A percentile compares a stretch with the other conserved stretches of the same genome.
Evolutionary conservation across 2,329 filamentous ascomycete species (phyloP).

Genomic region (Colletotrichum lentis): DNA sequence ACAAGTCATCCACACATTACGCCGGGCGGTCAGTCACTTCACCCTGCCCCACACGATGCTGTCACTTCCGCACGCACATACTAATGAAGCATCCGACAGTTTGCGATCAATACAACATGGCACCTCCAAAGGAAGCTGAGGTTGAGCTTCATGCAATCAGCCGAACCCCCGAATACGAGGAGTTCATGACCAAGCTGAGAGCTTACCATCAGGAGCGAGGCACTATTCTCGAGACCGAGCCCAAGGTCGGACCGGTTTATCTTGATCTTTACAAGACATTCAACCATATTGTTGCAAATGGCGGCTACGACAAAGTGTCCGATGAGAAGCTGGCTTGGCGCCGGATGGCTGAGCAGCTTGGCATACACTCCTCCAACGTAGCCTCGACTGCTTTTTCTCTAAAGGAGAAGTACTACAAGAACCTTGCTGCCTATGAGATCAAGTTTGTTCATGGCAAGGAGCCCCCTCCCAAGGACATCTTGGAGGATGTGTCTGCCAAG

Average conservation of each 20-base stretch:
- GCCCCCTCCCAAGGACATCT: constrained; percentile 85
- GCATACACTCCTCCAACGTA: constrained; percentile 76
- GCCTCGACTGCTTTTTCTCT: constrained; percentile 85
- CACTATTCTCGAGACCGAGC: constrained; percentile 79
- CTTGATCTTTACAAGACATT: constrained; percentile 83
- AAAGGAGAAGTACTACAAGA: constrained; percentile 90
- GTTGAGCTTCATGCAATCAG: constrained; percentile 59
- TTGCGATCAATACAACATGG: constrained; percentile 13
- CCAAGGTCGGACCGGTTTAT: constrained; percentile 79
- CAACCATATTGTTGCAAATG: constrained; percentile 76
- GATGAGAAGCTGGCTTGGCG: constrained; percentile 88
- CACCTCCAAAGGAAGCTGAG: constrained; percentile 42
- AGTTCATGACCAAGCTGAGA: constrained; percentile 77
- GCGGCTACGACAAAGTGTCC: constrained; percentile 86
- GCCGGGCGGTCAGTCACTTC: not conserved
- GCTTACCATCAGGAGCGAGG: constrained; percentile 82
- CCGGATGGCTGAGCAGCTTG: constrained; percentile 77
- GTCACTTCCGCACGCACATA: not conserved
- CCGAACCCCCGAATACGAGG: constrained; percentile 74
- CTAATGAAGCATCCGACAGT: not conserved
- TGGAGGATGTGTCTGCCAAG: constrained; percentile 87
- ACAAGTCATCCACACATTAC: not conserved
- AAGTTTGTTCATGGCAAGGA: constrained; percentile 78
- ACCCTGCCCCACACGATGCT: not conserved
- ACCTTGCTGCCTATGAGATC: constrained; percentile 88